These are phyloP conservation scores for Diplogelasinospora grovesii DNA, from an alignment of 495 filamentous ascomycete species.

Conservation along the genomic window DNA sequence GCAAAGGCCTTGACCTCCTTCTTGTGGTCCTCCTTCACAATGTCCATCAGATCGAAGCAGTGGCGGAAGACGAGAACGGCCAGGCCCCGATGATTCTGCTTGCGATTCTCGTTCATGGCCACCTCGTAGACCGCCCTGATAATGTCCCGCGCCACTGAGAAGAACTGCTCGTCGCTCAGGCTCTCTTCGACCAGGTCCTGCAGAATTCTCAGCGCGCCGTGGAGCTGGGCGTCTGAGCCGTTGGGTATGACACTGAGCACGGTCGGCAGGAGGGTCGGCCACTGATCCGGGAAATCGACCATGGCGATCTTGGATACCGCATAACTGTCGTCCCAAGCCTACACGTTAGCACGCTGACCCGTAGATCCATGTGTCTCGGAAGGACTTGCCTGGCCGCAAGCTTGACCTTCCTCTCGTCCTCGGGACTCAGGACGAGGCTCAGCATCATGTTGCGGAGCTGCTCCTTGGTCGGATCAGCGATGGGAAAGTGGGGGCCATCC, in stretches of 20 bases:
- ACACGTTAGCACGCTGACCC: constrained; percentile 1
- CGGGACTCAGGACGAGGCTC: constrained; percentile 64
- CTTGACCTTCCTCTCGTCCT: constrained; percentile 79
- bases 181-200: constrained; percentile 86
- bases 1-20: constrained; percentile 79
- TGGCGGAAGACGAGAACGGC: constrained; percentile 82
- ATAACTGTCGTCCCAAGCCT: constrained; percentile 50
- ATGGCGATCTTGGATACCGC: constrained; percentile 95
- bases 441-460: constrained; percentile 64
- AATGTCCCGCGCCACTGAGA: constrained; percentile 74
- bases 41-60: constrained; percentile 91
- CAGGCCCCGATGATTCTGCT: constrained; percentile 67
- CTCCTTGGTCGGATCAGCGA: constrained; percentile 61
- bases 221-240: constrained; percentile 68
- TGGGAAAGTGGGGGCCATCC: constrained; percentile 62
- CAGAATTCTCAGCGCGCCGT: constrained; percentile 84
- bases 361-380: neutral
- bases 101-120: constrained; percentile 66
- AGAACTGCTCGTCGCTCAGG: constrained; percentile 90
- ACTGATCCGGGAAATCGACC: constrained; percentile 87
- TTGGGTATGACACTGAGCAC: constrained; percentile 69
- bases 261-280: constrained; percentile 77
- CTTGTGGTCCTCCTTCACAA: constrained; percentile 87
- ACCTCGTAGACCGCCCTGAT: constrained; percentile 76
- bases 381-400: constrained; percentile 57